Percentiles rank a stretch among this genome's conserved stretches.
Evolutionary conservation across 2,329 filamentous ascomycete genomes (phyloP).

Genomic region (Mycocentrospora acerina): DNA sequence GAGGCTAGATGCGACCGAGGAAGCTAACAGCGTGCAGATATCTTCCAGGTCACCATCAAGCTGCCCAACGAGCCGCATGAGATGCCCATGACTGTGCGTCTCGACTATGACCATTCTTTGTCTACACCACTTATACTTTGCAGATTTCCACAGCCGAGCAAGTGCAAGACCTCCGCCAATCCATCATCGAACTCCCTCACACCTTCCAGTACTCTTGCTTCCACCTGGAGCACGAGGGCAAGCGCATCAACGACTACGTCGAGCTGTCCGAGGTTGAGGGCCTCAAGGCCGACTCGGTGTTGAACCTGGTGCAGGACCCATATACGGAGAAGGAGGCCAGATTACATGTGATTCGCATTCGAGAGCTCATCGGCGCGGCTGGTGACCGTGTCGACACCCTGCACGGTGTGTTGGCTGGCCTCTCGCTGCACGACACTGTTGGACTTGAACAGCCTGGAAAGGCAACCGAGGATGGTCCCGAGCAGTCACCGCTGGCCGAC

Average conservation of each 20-base stretch:
- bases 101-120: slow-evolving; percentile 2
- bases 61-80: slow-evolving; percentile 78
- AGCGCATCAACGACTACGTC: slow-evolving; percentile 92
- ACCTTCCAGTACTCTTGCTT: slow-evolving; percentile 99
- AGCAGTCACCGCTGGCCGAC: slow-evolving; percentile 54
- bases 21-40: slow-evolving; percentile 41
- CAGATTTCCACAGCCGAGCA: slow-evolving; percentile 92
- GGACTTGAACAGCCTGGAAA: slow-evolving; percentile 44
- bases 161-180: slow-evolving; percentile 94
- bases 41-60: slow-evolving; percentile 74
- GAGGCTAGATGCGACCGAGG: background rate
- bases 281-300: slow-evolving; percentile 73
- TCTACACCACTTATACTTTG: slow-evolving; percentile 25
- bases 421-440: slow-evolving; percentile 84
- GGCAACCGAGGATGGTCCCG: slow-evolving; percentile 31
- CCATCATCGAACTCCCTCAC: slow-evolving; percentile 87
- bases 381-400: slow-evolving; percentile 85
- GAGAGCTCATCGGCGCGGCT: slow-evolving; percentile 90
- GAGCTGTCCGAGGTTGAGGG: slow-evolving; percentile 86
- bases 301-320: slow-evolving; percentile 85
- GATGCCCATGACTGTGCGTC: slow-evolving; percentile 77
- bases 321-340: slow-evolving; percentile 98
- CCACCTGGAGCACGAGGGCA: slow-evolving; percentile 87
- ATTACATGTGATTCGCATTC: slow-evolving; percentile 86
- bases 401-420: slow-evolving; percentile 80